These are phyloP conservation scores for Luffa acutangula DNA, from an alignment of 306 rosid species.

Conservation along the genomic window DNA sequence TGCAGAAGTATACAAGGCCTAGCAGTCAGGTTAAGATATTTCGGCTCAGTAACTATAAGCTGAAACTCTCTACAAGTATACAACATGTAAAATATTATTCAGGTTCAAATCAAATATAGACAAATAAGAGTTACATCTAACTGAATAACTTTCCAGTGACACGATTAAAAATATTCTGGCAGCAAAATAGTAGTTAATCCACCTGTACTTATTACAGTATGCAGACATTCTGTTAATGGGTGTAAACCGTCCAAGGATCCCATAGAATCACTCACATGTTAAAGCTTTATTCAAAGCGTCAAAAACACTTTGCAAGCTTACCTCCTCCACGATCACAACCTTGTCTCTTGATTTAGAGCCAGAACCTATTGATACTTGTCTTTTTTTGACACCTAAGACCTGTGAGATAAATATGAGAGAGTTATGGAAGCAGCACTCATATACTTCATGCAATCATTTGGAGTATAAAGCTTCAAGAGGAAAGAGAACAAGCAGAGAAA, in stretches of 20 bases:
- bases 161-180: neutral
- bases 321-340: slow-evolving; percentile 73
- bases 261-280: slow-evolving; percentile 19
- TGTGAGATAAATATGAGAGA: slow-evolving; percentile 20
- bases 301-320: slow-evolving; percentile 52
- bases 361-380: slow-evolving; percentile 64
- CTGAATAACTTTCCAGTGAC: neutral
- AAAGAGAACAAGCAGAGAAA: neutral
- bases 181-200: neutral
- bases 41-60: neutral
- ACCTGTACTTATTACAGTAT: neutral
- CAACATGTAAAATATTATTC: neutral
- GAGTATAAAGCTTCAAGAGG: neutral
- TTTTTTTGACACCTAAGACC: slow-evolving; percentile 75
- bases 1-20: neutral
- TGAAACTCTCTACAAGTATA: neutral
- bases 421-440: neutral
- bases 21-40: neutral
- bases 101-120: neutral
- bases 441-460: neutral
- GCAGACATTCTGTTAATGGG: neutral
- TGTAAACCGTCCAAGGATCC: neutral
- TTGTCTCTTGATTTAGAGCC: slow-evolving; percentile 93
- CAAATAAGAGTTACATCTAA: neutral
- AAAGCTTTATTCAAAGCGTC: slow-evolving; percentile 55